Base-by-base conservation (phyloP, 768 basidiomycete species). In the Boletus pseudo-olivaceus region DNA sequence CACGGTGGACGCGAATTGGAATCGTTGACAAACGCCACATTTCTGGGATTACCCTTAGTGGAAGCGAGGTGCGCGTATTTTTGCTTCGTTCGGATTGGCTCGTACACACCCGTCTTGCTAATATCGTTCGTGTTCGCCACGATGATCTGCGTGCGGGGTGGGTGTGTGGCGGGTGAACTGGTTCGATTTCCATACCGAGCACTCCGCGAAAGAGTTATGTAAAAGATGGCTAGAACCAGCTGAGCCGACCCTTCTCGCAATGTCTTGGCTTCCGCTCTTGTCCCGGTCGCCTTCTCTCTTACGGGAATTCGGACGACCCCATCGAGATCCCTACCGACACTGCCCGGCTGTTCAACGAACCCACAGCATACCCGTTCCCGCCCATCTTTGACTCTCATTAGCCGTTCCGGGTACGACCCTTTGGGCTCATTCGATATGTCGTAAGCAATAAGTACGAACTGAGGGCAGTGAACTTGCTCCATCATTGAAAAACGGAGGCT, bases 401-500 rank as follows among this genome's bases (percentile, higher is more conserved):
- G 38, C 38, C 37, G 37, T 34, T 53, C 42, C 11, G 2, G 32
- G 37, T 30, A 3, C 7, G 23, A 23, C 23, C 23, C 23, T 23
- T 23, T 23, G 23, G 23, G 23, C 23, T n/a, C 4, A n/a, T n/a
- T n/a, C n/a, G n/a, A n/a, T n/a, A 43, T 55, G 47, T 56, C 57
- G 55, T 58, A 59, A 60, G 19, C 27, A 26, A 6, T 3, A 12
- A 39, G 23, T 8, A 17, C 15, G 54, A 47, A 47, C 32, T 29
- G 54, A 47, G 27, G 20, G 53, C 59, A 33, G 50, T 52, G 59
- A 27, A 2, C n/a, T 37, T 20, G 17, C 30, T n/a, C 30, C 19
- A 11, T 26, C 55, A 32, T 65, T 55, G 40, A 69, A 65, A 64
- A 41, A 48, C 27, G 33, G 43, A 33, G 2, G 23, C 6, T 40